Base-by-base conservation (phyloP, 129 eudicot genomes). In the Saposhnikovia divaricata region DNA sequence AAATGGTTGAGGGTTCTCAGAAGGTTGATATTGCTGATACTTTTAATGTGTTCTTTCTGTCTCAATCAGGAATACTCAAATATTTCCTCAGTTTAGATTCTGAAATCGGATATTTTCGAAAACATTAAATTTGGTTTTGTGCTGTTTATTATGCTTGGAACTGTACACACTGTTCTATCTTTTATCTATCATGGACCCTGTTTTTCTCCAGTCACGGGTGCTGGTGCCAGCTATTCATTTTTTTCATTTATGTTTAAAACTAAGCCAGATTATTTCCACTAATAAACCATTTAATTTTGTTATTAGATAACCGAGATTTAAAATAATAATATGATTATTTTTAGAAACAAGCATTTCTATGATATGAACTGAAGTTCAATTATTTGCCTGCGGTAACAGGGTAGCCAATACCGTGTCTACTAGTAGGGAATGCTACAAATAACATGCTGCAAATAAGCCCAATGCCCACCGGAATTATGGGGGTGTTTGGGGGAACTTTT, bases 351-450 rank as follows among this genome's bases (percentile, higher is more conserved):
- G 6, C 31, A 55, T 55, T 55, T 55, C 27, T 21, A 16, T 0
- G 65, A 7, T 48, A 15, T 53, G 61, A 5, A 3, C 12, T 9
- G 4, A 9, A 59, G 10, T n/a, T n/a, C 5, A 59, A 0, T n/a
- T n/a, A 59, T 59, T 59, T 57, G 31, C 68, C 31, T 59, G 34
- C 5, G 34, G 78, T 65, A 76, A 89, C 90, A n/a, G 97, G 98
- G 80, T 87, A 91, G 5, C 98, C 98, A 80, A 93, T 93, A 12
- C 98, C 98, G 77, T 93, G 96, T 72, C 97, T 86, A 45, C 80
- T 88, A 13, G 93, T 31, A 31, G 34, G 98, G 37, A 93, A 93
- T 12, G 87, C 57, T 59, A 89, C 90, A 82, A 91, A 93, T 85
- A 93, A 76, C 87, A 89, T 81, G 73, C 93, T 88, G 70, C 93